Evolutionary conservation across 768 basidiomycete genomes (phyloP), one percentile per base, ranked within the genome.

Genomic region (Phlebiopsis gigantea): DNA sequence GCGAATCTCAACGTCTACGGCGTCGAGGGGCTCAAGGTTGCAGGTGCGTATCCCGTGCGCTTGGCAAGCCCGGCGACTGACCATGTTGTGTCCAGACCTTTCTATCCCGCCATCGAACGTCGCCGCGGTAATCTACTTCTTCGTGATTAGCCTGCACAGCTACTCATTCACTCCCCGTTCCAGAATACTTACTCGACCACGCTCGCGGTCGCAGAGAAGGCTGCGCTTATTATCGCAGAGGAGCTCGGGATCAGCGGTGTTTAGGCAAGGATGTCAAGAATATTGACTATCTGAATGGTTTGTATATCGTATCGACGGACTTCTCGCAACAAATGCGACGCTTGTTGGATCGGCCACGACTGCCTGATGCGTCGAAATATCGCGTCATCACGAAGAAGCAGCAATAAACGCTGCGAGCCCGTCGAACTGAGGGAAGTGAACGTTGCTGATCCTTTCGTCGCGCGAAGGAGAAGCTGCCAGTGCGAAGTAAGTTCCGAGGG

Each of bases 1-100:
- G 52, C 77, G 26, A 70, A 71, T n/a, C 68, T 88, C 41, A 82
- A 82, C 59, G 84, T 88, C 12, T 85, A 87, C 58, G 84, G 83
- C 0, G 74, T 81, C 1, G 59, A 71, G 60, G 76, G 76, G 26
- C 70, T 88, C 50, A 84, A 87, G 64, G 77, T 88, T 24, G 83
- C 80, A 46, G 83, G 79, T 75, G 34, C 10, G 54, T 47, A 19
- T 17, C 5, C 22, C 19, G 42, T 22, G 69, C 0, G 24, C 7
- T 57, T 25, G 1, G 24, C 24, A 17, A 4, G 21, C 5, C 22
- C 5, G 14, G 30, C 49, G 12, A 19, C 30, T 17, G 8, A 9
- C 22, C n/a, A 39, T 39, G 34, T 26, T 62, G 19, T 19, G 28
- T 2, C 15, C 50, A 58, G 75, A 76, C 50, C 43, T 77, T 19